A percentile compares a stretch with the other conserved stretches of the same genome.
Conservation (phyloP, 2,329 filamentous ascomycete genomes). For the Epichloe uncinata region DNA sequence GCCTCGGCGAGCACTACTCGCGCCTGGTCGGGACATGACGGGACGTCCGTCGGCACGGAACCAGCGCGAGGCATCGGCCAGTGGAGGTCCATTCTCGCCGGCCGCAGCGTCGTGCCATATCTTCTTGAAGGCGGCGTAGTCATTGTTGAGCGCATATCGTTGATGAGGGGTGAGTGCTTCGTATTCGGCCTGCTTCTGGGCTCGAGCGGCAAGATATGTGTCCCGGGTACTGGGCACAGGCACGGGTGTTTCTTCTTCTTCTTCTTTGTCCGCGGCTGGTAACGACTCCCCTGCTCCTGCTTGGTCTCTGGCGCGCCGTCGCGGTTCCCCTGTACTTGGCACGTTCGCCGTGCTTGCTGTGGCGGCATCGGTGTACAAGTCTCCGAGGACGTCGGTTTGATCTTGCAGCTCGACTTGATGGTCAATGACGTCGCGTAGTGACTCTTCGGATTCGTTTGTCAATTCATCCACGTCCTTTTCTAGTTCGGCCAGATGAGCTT, state of each 20-base stretch:
- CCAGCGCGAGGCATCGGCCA: slow-evolving; percentile 42
- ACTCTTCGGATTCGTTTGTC: slow-evolving; percentile 31
- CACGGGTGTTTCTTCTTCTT: slow-evolving; percentile 12
- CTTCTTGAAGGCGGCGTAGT: slow-evolving; percentile 46
- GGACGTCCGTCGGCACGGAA: too few relatives aligned
- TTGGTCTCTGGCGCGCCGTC: slow-evolving; percentile 6
- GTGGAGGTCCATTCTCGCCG: slow-evolving; percentile 32
- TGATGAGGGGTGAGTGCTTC: slow-evolving; percentile 25
- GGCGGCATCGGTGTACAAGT: slow-evolving; percentile 18
- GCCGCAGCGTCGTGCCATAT: slow-evolving; percentile 41
- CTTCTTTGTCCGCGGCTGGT: slow-evolving; percentile 2
- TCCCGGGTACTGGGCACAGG: slow-evolving; percentile 15
- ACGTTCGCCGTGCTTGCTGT: slow-evolving; percentile 1
- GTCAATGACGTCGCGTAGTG: slow-evolving; percentile 37
- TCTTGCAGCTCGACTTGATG: slow-evolving; percentile 36
- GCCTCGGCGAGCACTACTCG: too few relatives aligned
- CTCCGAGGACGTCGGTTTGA: slow-evolving; percentile 25
- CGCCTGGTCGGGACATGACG: too few relatives aligned
- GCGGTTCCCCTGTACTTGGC: slow-evolving; percentile 7
- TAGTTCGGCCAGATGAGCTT: slow-evolving; percentile 26
- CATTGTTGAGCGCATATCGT: slow-evolving; percentile 42
- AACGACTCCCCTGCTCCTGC: slow-evolving; percentile 1
- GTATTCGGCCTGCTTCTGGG: slow-evolving; percentile 29
- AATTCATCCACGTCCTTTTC: slow-evolving; percentile 26
- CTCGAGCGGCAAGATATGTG: slow-evolving; percentile 23